Conservation (phyloP, 345 rosid species). For the Hypericum perforatum region DNA sequence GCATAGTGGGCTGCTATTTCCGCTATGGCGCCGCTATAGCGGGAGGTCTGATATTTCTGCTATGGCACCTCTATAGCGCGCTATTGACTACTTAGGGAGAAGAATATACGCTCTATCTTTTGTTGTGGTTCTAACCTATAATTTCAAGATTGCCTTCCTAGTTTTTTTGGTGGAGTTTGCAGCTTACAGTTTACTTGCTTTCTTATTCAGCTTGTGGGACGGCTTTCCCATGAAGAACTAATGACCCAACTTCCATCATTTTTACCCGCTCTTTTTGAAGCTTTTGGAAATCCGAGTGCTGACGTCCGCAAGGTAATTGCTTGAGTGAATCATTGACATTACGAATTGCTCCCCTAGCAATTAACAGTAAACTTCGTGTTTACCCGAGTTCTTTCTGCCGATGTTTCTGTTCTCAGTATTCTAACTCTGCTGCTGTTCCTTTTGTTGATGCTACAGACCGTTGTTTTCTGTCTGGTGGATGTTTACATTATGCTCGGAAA, state of each 20-base stretch:
- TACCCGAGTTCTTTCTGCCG: background rate
- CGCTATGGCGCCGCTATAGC: too few relatives aligned
- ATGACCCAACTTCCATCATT: constrained; percentile 76
- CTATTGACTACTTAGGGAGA: too few relatives aligned
- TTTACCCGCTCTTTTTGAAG: constrained; percentile 92
- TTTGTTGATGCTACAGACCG: constrained; percentile 50
- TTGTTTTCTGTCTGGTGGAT: constrained; percentile 97
- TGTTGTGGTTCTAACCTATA: constrained; percentile 1
- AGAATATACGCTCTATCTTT: too few relatives aligned
- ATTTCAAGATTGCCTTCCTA: background rate
- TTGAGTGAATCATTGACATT: background rate
- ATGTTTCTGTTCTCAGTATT: background rate
- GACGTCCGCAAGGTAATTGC: constrained; percentile 87
- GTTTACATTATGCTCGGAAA: constrained; percentile 95
- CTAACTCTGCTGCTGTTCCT: background rate
- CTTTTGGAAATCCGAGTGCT: constrained; percentile 93
- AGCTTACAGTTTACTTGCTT: background rate
- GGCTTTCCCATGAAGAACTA: constrained; percentile 84
- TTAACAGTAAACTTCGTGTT: too few relatives aligned
- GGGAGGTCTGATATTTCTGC: too few relatives aligned
- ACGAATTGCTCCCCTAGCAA: too few relatives aligned
- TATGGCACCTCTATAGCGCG: too few relatives aligned
- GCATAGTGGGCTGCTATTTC: too few relatives aligned
- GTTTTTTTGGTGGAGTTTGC: background rate
- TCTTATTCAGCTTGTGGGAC: constrained; percentile 70